Base-by-base conservation (phyloP, 768 basidiomycete species). In the Pleurotus cornucopiae region DNA sequence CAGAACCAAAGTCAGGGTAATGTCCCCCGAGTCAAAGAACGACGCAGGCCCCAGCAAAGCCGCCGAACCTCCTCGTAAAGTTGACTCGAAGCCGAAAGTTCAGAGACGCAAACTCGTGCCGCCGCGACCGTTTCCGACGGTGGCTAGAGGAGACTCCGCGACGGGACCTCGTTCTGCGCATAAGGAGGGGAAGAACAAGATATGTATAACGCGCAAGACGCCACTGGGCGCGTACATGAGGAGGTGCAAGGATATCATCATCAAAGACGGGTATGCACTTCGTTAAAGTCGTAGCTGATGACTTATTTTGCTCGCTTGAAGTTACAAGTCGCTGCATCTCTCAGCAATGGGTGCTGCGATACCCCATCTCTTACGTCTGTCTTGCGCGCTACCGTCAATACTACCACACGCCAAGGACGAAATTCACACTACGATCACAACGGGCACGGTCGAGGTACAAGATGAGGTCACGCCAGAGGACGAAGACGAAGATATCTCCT, bases 321-420 rank as follows among this genome's bases (percentile, higher is more conserved):
- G 89, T 37, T 86, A 89, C 64, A 87, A 87, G 60, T 84, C 81
- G 4, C 69, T 95, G 30, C 82, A 85, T 67, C 69, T 95, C 44
- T 83, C 80, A 57, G 93, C 90, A 5, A 88, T 94, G 84, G 93
- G 91, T 21, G 93, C 93, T 4, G 91, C 94, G 1, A 94, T 95
- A 56, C 91, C 93, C 2, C 86, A 85, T 62, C 81, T 92, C 20
- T 70, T 88, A 25, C 83, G 83, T 46, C 76, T 96, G 12, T 71
- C 80, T 11, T 78, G 85, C 4, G 85, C 90, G 18, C 75, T 94
- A 25, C 89, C 91, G 0, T 75, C 79, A 2, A 83, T 87, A 47
- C 76, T 95, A 9, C 89, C 91, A 0, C 90, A 82, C 63, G 61
- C 81, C 0, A 67, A 71, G 38, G 79, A 83, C 47, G 87, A 91